A percentile compares a stretch with the other conserved stretches of the same genome.
These are phyloP conservation scores for Crotalaria pallida DNA, from an alignment of 306 rosid genomes.

Conservation along the genomic window DNA sequence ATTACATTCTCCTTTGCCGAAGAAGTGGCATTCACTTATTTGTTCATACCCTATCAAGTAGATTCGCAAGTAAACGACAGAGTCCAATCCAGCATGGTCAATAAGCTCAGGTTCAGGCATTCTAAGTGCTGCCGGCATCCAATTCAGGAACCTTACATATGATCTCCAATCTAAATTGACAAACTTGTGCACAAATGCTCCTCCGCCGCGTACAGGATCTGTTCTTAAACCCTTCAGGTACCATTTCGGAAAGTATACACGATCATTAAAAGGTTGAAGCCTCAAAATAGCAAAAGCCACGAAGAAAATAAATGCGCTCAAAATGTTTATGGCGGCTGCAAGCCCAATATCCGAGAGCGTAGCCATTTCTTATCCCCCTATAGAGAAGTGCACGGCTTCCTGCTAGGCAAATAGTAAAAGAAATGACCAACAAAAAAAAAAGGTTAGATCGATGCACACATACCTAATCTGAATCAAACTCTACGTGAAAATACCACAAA, in stretches of 20 bases:
- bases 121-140: constrained; percentile 92
- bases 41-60: constrained; percentile 78
- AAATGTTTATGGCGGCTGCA: constrained; percentile 68
- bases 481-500: not conserved
- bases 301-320: constrained; percentile 72
- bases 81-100: constrained; percentile 95
- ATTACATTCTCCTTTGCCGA: not conserved
- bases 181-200: constrained; percentile 62
- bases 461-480: not conserved
- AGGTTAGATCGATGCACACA: not conserved
- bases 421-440: not conserved
- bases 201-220: constrained; percentile 68
- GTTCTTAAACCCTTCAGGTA: constrained; percentile 72
- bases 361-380: constrained; percentile 51
- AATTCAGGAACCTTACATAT: constrained; percentile 64
- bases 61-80: constrained; percentile 90
- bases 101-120: constrained; percentile 98
- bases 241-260: constrained; percentile 98
- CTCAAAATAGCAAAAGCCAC: constrained; percentile 77
- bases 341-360: constrained; percentile 64
- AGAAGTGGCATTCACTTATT: not conserved
- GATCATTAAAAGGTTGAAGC: constrained; percentile 94
- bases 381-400: constrained; percentile 25
- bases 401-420: constrained; percentile 20
- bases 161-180: constrained; percentile 86